Evolutionary conservation across 2,329 filamentous ascomycete species (phyloP).

Genomic region (Ophiocordyceps australis): DNA sequence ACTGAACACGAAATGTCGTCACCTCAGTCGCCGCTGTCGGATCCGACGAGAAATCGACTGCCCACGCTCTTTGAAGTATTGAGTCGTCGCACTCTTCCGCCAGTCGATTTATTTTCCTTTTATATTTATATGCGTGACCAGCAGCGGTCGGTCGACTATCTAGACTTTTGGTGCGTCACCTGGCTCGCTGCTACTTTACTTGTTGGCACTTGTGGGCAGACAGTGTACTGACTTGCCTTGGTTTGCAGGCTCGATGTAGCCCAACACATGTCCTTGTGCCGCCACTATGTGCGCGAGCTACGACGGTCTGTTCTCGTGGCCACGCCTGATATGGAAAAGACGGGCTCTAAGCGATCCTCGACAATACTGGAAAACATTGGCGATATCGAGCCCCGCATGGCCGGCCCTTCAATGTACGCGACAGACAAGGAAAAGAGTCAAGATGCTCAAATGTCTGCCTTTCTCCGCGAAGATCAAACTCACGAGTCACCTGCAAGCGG

Average conservation of each 20-base stretch:
- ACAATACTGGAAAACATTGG: constrained; percentile 56
- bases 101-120: constrained; percentile 94
- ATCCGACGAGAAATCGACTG: constrained; percentile 59
- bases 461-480: constrained; percentile 50
- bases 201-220: neutral
- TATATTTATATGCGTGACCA: constrained; percentile 99
- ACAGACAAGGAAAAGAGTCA: constrained; percentile 58
- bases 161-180: constrained; percentile 78
- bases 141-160: constrained; percentile 90
- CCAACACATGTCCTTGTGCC: constrained; percentile 94
- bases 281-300: constrained; percentile 91
- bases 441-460: constrained; percentile 82
- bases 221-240: neutral
- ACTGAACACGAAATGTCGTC: no score
- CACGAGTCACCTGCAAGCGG: constrained; percentile 38
- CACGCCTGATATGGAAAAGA: constrained; percentile 76
- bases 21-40: constrained; percentile 36
- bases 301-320: constrained; percentile 83
- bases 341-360: constrained; percentile 69
- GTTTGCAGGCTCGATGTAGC: constrained; percentile 86
- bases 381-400: constrained; percentile 42
- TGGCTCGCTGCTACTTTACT: neutral
- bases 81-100: constrained; percentile 81
- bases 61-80: constrained; percentile 93
- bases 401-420: constrained; percentile 41